A percentile compares a stretch with the other conserved stretches of the same genome.
Evolutionary conservation across 2,329 filamentous ascomycete species (phyloP).

Genomic region (Sporothrix variecibatus): DNA sequence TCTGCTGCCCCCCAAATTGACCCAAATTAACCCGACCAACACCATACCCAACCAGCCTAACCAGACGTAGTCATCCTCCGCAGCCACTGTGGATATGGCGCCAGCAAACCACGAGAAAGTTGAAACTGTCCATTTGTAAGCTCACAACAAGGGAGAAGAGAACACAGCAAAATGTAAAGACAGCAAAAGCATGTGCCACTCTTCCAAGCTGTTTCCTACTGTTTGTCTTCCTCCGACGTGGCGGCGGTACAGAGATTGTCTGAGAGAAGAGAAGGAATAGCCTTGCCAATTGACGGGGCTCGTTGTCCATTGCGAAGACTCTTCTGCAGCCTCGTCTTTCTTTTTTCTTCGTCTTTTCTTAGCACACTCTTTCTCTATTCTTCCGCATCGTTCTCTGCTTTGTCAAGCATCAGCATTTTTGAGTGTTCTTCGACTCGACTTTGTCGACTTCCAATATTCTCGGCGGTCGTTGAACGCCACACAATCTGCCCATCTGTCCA

Average conservation of each 20-base stretch:
- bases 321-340: not conserved
- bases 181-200: not conserved
- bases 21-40: not conserved
- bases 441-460: not conserved
- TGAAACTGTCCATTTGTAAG: not conserved
- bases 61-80: too few relatives aligned
- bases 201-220: not conserved
- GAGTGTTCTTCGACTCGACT: not conserved
- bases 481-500: too few relatives aligned
- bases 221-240: not conserved
- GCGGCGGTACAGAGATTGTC: not conserved
- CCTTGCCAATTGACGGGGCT: not conserved
- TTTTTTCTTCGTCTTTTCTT: not conserved
- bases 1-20: not conserved
- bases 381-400: slow-evolving; percentile 3
- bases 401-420: not conserved
- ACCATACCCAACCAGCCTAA: too few relatives aligned
- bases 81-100: not conserved
- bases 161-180: not conserved
- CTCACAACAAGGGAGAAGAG: not conserved
- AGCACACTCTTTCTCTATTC: not conserved
- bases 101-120: not conserved
- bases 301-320: not conserved
- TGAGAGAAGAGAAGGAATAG: not conserved
- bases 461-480: not conserved